Percentiles rank a stretch among this genome's conserved stretches.
Evolutionary conservation across 2,329 filamentous ascomycete species (phyloP).

Genomic region (Albophoma yamanashiensis): DNA sequence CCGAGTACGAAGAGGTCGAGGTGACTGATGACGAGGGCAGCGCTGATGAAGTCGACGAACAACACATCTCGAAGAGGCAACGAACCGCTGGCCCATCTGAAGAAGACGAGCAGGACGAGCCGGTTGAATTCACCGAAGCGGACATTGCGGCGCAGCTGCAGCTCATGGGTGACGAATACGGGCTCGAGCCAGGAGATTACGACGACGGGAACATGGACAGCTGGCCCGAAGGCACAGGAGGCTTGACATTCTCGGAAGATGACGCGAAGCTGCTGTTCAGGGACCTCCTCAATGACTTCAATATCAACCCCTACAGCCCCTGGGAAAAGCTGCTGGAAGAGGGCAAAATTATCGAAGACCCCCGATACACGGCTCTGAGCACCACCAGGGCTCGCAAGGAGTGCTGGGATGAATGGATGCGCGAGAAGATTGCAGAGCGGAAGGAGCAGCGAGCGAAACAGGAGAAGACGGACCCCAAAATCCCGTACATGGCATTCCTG

Average conservation of each 20-base stretch:
- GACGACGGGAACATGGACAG: slow-evolving; percentile 50
- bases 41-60: slow-evolving; percentile 28
- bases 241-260: slow-evolving; percentile 58
- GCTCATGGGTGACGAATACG: slow-evolving; percentile 80
- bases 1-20: slow-evolving; percentile 64
- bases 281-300: slow-evolving; percentile 73
- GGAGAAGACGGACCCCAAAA: slow-evolving; percentile 71
- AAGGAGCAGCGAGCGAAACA: slow-evolving; percentile 64
- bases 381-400: slow-evolving; percentile 77
- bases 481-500: slow-evolving; percentile 74
- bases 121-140: slow-evolving; percentile 81
- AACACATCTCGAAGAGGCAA: slow-evolving; percentile 50
- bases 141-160: slow-evolving; percentile 90
- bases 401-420: slow-evolving; percentile 75
- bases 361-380: slow-evolving; percentile 71
- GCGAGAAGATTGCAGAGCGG: slow-evolving; percentile 61
- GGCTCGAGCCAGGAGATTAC: slow-evolving; percentile 66
- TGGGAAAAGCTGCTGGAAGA: slow-evolving; percentile 89
- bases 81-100: slow-evolving; percentile 43
- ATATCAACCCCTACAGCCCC: slow-evolving; percentile 75
- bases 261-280: slow-evolving; percentile 73
- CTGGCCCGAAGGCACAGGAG: slow-evolving; percentile 64
- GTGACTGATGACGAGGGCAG: slow-evolving; percentile 44
- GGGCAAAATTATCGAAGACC: slow-evolving; percentile 70
- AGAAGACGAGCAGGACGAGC: slow-evolving; percentile 31